Base-by-base conservation (phyloP, 345 rosid species). In the Gossypium herbaceum region DNA sequence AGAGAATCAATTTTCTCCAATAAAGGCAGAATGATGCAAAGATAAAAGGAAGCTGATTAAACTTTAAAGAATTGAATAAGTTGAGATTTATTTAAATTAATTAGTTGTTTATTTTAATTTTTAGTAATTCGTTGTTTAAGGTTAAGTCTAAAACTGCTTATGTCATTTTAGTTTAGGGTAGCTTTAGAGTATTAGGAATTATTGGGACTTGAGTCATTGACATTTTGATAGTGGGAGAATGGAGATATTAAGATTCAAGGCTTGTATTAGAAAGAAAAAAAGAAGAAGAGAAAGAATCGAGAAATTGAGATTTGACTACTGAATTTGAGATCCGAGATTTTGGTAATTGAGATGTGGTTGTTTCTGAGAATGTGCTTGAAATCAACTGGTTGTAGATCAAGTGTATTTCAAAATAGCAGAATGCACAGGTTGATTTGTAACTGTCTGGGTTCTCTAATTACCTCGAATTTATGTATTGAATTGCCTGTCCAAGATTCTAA, bases 401-500 rank as follows among this genome's bases (percentile, higher is more conserved):
- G 24, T 68, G 20, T 25, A 16, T 69, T 25, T 25, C 24, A 4
- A 51, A 20, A 20, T 57, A 13, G 61, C 10, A 44, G 54, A 72
- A 1, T 22, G 62, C 34, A 22, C 27, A 10, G 29, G 51, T 55
- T 43, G 64, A 10, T 56, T 22, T 55, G 45, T 24, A 13, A 71
- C 52, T 39, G 50, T 44, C 29, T 68, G 47, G 59, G 19, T 19
- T 63, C 63, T 44, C 29, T 58, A 16, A 72, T 70, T 55, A 59
- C 59, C 11, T 70, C 8, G 19, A 9, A 39, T 59, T 73, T 48
- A 34, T 55, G 25, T 60, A 34, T 60, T 51, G 39, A 55, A 57
- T 47, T 73, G 22, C 66, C n/a, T 9, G 11, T 76, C 54, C 47
- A 39, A 62, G 13, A 22, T 65, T 58, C 54, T 71, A 70, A 69